Evolutionary conservation across 345 rosid genomes (phyloP).

Genomic region (Hirschfeldia incana): DNA sequence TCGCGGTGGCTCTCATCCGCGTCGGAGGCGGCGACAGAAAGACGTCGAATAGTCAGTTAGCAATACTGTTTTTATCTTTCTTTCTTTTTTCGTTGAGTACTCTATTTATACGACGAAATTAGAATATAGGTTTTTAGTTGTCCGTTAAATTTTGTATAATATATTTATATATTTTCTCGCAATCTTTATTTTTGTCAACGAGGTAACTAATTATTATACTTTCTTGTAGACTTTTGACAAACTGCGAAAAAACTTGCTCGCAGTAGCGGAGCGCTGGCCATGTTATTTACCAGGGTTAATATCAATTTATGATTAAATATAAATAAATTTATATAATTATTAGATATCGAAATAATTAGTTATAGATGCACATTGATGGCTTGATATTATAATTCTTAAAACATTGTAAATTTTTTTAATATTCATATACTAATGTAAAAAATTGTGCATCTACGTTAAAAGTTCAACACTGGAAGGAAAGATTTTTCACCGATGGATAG

Average conservation of each 20-base stretch:
- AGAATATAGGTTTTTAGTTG: not conserved
- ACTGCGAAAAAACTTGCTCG: not conserved
- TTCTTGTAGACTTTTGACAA: not conserved
- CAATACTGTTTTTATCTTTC: not conserved
- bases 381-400: no score
- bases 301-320: not conserved
- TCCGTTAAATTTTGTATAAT: not conserved
- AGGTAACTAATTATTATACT: not conserved
- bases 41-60: not conserved
- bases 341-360: not conserved
- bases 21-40: not conserved
- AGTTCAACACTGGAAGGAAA: no score
- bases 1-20: not conserved
- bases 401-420: no score
- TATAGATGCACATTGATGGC: not conserved
- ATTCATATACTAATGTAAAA: no score
- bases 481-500: no score
- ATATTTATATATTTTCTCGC: no score
- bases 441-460: no score
- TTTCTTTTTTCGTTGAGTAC: not conserved
- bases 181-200: not conserved
- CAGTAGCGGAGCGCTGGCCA: not conserved
- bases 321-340: not conserved
- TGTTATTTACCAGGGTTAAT: not conserved
- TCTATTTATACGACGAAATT: not conserved